phyloP scores from a whole-genome alignment of 768 basidiomycete species.

The Lyophyllum decastes region DNA sequence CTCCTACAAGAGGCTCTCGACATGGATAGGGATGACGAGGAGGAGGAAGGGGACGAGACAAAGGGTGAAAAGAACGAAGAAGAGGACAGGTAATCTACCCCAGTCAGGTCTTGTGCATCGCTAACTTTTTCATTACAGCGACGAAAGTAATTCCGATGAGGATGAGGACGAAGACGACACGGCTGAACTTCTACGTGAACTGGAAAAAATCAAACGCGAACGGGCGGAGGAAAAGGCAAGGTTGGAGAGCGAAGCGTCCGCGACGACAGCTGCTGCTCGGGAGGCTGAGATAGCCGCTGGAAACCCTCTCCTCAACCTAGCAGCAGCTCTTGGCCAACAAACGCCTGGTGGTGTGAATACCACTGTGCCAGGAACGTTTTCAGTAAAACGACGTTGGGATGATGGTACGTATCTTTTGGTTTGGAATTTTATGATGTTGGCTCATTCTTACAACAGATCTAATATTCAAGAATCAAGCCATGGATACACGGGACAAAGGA shows the following conservation, averaged over 20 bases:
- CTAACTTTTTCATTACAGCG: slow-evolving; percentile 29
- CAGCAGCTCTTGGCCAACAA: slow-evolving; percentile 82
- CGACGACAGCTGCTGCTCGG: slow-evolving; percentile 55
- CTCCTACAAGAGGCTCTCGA: slow-evolving; percentile 84
- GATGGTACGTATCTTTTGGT: slow-evolving; percentile 60
- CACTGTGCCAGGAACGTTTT: slow-evolving; percentile 78
- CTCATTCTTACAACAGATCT: slow-evolving; percentile 57
- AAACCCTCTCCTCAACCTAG: slow-evolving; percentile 89
- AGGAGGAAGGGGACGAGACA: slow-evolving; percentile 58
- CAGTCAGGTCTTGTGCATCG: neutral
- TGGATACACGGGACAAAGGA: slow-evolving; percentile 59
- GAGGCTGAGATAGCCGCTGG: slow-evolving; percentile 84
- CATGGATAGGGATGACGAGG: slow-evolving; percentile 88
- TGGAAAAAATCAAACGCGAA: slow-evolving; percentile 98
- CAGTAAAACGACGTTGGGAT: slow-evolving; percentile 94
- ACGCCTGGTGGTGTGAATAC: slow-evolving; percentile 68
- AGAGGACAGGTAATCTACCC: slow-evolving; percentile 40
- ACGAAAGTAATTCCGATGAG: slow-evolving; percentile 50
- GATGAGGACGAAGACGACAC: slow-evolving; percentile 78
- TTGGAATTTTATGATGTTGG: neutral
- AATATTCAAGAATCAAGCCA: slow-evolving; percentile 98
- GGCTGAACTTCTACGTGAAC: slow-evolving; percentile 89
- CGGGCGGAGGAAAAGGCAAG: slow-evolving; percentile 91
- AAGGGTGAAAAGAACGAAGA: slow-evolving; percentile 39
- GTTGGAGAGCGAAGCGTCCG: slow-evolving; percentile 75